Base-by-base conservation (phyloP, 2,329 filamentous ascomycete species). In the Aspergillus glaucus region DNA sequence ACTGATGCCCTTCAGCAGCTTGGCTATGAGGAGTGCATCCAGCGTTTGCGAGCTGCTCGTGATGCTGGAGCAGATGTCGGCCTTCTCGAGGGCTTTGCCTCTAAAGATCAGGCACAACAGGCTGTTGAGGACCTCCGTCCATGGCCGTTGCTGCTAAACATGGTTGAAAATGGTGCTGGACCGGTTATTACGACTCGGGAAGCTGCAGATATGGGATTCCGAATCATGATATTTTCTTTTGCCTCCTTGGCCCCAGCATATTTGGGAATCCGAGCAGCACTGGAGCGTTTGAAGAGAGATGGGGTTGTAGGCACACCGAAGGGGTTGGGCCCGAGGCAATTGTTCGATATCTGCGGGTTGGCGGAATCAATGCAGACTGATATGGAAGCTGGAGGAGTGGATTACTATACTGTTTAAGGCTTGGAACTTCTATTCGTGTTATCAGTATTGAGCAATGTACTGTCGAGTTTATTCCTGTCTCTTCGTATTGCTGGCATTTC, bases 181-280 rank as follows among this genome's bases (percentile, higher is more conserved):
- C 71, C 71, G 0, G 54, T 65, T 9, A 63, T 70, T 10, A 64
- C 67, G 3, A 64, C 65, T 0, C 57, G 67, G 24, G 68, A 73
- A 42, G 69, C 69, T 0, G 49, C 62, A 36, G 62, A 69, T 36
- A 63, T 73, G 58, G 71, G 71, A 1, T 74, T 73, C 53, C 57
- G 64, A 5, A 68, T 74, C 39, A 70, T 73, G 59, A 72, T 73
- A 37, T 71, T 72, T 49, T 67, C 68, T 1, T 69, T 70, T 37
- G 64, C 66, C 0, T 62, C 62, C 4, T 50, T 73, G 19, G 63
- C 63, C 2, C 64, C 70, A 0, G 67, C 70, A 0, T 67, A 70
- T 19, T 52, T 62, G 24, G 67, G 62, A 1, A 71, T 73, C 41
- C 59, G 53, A 39, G 46, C 58, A 0, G 63, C 67, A 8, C 51